Percentiles rank a stretch among this genome's conserved stretches.
Conservation (phyloP, 1,284 basidiomycete genomes). For the Cystobasidiaceae sp. region DNA sequence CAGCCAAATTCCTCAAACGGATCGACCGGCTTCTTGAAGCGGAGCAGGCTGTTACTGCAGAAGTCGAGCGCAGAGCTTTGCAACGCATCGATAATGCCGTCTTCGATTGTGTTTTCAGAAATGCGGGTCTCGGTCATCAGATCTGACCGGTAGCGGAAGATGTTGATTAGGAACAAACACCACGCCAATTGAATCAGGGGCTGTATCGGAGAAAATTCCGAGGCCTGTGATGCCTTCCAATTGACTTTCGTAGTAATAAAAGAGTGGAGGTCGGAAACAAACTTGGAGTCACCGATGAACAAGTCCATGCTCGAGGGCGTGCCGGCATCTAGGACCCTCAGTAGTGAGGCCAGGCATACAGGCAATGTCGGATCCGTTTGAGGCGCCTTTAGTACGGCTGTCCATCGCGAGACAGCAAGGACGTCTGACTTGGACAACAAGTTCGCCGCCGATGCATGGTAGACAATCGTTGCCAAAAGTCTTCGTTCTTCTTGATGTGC, state of each 20-base stretch:
- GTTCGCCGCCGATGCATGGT: constrained; percentile 5
- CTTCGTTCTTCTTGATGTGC: constrained; percentile 68
- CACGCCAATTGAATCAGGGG: constrained; percentile 75
- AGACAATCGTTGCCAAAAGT: constrained; percentile 57
- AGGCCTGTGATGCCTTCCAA: constrained; percentile 50
- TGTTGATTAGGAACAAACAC: constrained; percentile 75
- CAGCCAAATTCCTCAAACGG: constrained; percentile 37
- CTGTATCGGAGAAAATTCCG: constrained; percentile 70
- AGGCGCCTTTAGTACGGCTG: not conserved
- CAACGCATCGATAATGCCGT: constrained; percentile 68
- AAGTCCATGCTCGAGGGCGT: constrained; percentile 45
- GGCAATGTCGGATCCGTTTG: constrained; percentile 1
- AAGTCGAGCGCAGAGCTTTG: constrained; percentile 77
- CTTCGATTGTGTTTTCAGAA: constrained; percentile 68
- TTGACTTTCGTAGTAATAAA: constrained; percentile 47
- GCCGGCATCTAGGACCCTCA: constrained; percentile 57
- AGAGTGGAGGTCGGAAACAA: constrained; percentile 43
- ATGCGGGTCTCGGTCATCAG: constrained; percentile 57
- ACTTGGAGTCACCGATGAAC: constrained; percentile 42
- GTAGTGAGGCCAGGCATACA: constrained; percentile 60
- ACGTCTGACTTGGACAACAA: constrained; percentile 24
- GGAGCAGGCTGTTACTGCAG: constrained; percentile 51
- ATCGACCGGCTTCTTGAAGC: constrained; percentile 45
- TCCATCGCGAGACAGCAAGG: constrained; percentile 11
- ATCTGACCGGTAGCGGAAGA: constrained; percentile 61